Conservation (phyloP, 306 rosid species). For the Vachellia pachyceras region DNA sequence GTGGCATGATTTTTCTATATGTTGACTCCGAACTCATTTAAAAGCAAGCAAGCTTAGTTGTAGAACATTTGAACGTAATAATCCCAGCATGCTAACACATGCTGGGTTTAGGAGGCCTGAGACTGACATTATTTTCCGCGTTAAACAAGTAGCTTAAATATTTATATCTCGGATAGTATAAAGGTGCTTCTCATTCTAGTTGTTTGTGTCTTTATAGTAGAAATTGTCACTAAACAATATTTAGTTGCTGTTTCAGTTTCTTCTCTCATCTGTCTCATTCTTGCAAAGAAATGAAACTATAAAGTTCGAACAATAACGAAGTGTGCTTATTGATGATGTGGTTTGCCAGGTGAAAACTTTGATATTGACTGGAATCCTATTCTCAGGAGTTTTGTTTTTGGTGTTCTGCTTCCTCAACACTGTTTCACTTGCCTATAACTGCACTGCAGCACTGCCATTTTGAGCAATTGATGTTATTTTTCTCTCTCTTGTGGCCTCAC, state of each 20-base stretch:
- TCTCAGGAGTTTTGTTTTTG: slow-evolving; percentile 49
- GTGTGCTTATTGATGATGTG: slow-evolving; percentile 22
- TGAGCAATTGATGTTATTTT: slow-evolving; percentile 62
- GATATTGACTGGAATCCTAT: slow-evolving; percentile 56
- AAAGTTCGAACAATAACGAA: slow-evolving; percentile 24
- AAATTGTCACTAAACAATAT: background rate
- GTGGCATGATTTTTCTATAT: background rate
- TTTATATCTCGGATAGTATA: slow-evolving; percentile 4
- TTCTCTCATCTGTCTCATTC: background rate
- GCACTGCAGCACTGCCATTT: slow-evolving; percentile 59
- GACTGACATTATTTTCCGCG: background rate
- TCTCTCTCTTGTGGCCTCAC: slow-evolving; percentile 58
- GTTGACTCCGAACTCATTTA: background rate
- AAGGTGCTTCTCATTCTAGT: background rate
- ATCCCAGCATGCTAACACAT: no score
- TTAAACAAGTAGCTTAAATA: slow-evolving; percentile 13
- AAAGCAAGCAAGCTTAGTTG: background rate
- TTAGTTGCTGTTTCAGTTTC: background rate
- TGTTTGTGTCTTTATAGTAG: background rate
- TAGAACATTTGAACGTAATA: no score
- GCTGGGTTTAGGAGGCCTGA: background rate
- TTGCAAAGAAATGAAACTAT: slow-evolving; percentile 17
- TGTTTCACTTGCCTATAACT: slow-evolving; percentile 12
- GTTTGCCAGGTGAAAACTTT: slow-evolving; percentile 50
- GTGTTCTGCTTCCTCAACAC: no score